These are phyloP conservation scores for Daldinia concentrica DNA, from an alignment of 495 filamentous ascomycete species.

Conservation along the genomic window DNA sequence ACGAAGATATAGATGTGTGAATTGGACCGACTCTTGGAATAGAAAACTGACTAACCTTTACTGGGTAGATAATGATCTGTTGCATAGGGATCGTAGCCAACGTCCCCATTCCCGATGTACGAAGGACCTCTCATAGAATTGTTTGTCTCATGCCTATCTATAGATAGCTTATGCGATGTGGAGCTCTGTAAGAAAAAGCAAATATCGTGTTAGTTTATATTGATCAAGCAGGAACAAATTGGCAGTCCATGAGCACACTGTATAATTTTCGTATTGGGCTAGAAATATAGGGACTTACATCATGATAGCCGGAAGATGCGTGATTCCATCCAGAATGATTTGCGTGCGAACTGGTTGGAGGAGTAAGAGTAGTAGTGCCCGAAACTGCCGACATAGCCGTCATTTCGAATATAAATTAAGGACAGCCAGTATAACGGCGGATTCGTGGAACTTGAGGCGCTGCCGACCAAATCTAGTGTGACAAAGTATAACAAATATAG, in stretches of 20 bases:
- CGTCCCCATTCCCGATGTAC: constrained; percentile 48
- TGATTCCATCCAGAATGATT: constrained; percentile 62
- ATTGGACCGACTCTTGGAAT: not conserved
- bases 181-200: constrained; percentile 22
- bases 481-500: constrained; percentile 16
- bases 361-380: constrained; percentile 58
- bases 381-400: constrained; percentile 61
- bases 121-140: constrained; percentile 29
- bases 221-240: not conserved
- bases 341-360: constrained; percentile 62
- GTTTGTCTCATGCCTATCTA: constrained; percentile 33
- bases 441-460: constrained; percentile 36
- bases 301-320: constrained; percentile 49
- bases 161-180: constrained; percentile 36
- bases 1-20: not conserved
- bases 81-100: constrained; percentile 32
- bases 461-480: constrained; percentile 24
- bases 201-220: constrained; percentile 18
- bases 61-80: constrained; percentile 26
- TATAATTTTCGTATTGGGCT: constrained; percentile 1
- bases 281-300: constrained; percentile 47
- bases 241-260: not conserved
- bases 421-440: constrained; percentile 35
- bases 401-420: constrained; percentile 49
- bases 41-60: constrained; percentile 35